Evolutionary conservation across 2,329 filamentous ascomycete species (phyloP), one percentile per base, ranked within the genome.

Genomic region (Aureobasidium sp.): DNA sequence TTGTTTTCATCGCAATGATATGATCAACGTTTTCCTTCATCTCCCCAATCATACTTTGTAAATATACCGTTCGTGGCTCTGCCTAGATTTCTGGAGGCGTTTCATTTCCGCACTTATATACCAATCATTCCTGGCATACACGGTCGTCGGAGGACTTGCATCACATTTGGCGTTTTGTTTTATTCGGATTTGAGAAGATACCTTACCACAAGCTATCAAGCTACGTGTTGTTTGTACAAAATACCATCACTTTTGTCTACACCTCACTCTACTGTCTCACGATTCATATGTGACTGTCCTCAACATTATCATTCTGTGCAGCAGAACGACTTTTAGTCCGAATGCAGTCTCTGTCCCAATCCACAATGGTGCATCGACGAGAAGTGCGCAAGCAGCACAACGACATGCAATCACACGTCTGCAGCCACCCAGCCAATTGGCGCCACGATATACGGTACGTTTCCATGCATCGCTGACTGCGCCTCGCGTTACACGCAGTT

Each of bases 391-490:
- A 55, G 38, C 35, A 55, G 38, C 37, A 55, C 51, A 23, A 17
- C 51, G 51, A 33, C 25, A 33, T 43, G 51, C 51, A 55, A 43
- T 55, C 38, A 42, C 51, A 55, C 37, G 38, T n/a, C 27, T 46
- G 53, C 51, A 55, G 51, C 51, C 38, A 55, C 51, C 53, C 53
- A 57, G 55, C 55, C 55, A 49, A 47, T 33, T 43, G 23, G 43
- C 55, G 55, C 55, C 55, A 49, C 43, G 35, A 25, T 49, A 37
- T 45, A 46, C 43, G 25, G 43, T 57, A 17, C 31, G 19, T 47
- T 31, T 17, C 23, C 40, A 57, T 49, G 55, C 55, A 40, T 38
- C 21, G 43, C 43, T 49, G 45, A 58, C 43, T 58, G 43, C 55
- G 55, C 55, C 55, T 58, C 55, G 55, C n/a, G 55, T 40, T 49